Conservation (phyloP, 352 stramenopile species). For the Pythium phragmitis region DNA sequence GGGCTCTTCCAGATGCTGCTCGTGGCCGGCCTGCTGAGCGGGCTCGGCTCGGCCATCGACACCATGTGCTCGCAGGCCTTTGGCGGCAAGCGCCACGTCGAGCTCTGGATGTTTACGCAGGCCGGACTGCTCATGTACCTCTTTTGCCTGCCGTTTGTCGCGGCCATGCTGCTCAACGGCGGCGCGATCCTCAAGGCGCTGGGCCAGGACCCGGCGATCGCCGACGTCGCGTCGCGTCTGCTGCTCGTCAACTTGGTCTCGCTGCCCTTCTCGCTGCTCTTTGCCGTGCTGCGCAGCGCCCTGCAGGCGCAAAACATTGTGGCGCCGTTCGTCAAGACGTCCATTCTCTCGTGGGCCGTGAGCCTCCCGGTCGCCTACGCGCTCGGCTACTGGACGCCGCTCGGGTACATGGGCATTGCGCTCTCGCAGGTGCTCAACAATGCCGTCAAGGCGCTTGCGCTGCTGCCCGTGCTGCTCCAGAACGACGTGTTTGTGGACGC, state of each 20-base stretch:
- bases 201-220: conserved; percentile 54
- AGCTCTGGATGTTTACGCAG: conserved; percentile 68
- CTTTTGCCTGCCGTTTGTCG: conserved; percentile 37
- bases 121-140: conserved; percentile 52
- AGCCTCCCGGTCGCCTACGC: conserved; percentile 49
- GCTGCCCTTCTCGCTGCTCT: conserved; percentile 56
- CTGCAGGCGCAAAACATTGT: conserved; percentile 77
- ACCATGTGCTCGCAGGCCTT: conserved; percentile 69
- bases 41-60: conserved; percentile 54
- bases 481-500: conserved; percentile 52
- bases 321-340: conserved; percentile 47
- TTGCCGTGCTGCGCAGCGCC: conserved; percentile 53
- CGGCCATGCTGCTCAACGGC: conserved; percentile 40
- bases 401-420: conserved; percentile 63
- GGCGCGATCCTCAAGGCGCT: conserved; percentile 45
- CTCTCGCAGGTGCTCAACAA: conserved; percentile 48
- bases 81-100: conserved; percentile 48
- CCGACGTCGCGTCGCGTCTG: conserved; percentile 39
- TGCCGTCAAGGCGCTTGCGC: conserved; percentile 42
- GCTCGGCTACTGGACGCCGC: conserved; percentile 53
- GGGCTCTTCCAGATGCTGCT: conserved; percentile 55
- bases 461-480: conserved; percentile 48
- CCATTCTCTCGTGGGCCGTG: conserved; percentile 45
- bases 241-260: conserved; percentile 44
- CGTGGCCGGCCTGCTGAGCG: conserved; percentile 46